These are phyloP conservation scores for Breviolum minutum DNA, from an alignment of 73 alveolate genomes.

Conservation along the genomic window DNA sequence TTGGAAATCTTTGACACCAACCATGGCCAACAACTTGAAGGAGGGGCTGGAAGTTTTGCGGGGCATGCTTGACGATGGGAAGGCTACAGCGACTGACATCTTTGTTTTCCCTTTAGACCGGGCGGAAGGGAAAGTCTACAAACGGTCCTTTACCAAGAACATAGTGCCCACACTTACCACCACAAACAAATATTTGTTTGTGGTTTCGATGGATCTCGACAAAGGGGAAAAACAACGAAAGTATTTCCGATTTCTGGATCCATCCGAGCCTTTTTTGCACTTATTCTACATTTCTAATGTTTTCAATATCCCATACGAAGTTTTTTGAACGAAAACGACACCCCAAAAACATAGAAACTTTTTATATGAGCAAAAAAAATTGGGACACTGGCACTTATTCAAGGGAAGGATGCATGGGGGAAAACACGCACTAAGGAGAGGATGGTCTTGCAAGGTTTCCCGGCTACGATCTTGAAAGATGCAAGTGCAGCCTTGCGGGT, in stretches of 20 bases:
- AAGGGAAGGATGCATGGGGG: too few relatives aligned
- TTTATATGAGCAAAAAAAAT: too few relatives aligned
- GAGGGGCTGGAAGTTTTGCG: neutral
- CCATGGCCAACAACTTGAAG: neutral
- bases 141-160: neutral
- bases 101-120: neutral
- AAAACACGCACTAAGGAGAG: too few relatives aligned
- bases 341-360: too few relatives aligned
- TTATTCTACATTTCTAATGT: neutral
- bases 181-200: neutral
- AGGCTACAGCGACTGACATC: neutral
- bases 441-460: neutral
- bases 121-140: constrained; percentile 4
- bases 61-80: neutral
- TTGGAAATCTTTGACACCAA: neutral
- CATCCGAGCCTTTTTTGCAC: neutral
- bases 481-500: neutral
- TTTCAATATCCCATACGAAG: too few relatives aligned
- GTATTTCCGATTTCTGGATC: neutral
- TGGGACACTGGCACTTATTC: too few relatives aligned
- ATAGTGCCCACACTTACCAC: neutral
- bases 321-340: too few relatives aligned
- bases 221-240: neutral
- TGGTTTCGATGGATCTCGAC: neutral
- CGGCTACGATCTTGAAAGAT: neutral